phyloP scores from a whole-genome alignment of 768 basidiomycete genomes.

The Trametes cingulata region DNA sequence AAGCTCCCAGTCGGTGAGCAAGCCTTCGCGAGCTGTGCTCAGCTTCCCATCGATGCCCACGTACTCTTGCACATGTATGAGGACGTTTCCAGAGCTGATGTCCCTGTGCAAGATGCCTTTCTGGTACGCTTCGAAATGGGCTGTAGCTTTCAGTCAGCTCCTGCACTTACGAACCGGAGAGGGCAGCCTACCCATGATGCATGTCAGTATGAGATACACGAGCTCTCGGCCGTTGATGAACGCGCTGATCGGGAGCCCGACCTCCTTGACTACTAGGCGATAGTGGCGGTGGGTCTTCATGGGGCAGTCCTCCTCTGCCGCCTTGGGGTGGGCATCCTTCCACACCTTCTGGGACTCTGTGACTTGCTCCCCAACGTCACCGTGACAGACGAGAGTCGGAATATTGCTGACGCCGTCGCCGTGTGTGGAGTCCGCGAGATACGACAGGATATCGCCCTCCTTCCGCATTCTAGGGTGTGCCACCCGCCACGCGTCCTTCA shows the following conservation, averaged over 20 bases:
- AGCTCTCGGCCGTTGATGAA: background rate
- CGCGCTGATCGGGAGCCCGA: background rate
- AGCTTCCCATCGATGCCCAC: background rate
- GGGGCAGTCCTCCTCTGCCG: background rate
- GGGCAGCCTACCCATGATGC: background rate
- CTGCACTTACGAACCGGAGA: background rate
- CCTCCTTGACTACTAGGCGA: conserved; percentile 7
- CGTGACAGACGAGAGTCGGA: conserved; percentile 1
- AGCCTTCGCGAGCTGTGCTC: background rate
- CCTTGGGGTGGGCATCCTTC: conserved; percentile 20
- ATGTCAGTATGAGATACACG: background rate
- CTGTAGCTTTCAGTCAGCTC: background rate
- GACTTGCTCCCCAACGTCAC: conserved; percentile 1
- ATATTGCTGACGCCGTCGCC: background rate
- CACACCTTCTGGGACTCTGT: background rate
- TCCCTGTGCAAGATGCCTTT: conserved; percentile 4
- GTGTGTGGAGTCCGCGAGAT: background rate
- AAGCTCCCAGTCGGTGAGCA: conserved; percentile 18
- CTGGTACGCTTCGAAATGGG: background rate
- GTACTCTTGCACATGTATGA: background rate
- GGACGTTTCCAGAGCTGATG: conserved; percentile 15
- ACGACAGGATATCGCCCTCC: background rate
- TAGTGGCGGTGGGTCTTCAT: conserved; percentile 12
- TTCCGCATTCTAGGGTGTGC: background rate
- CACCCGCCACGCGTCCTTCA: conserved; percentile 8